Conservation (phyloP, 352 stramenopile genomes). For the Pythium aphanidermatum region DNA sequence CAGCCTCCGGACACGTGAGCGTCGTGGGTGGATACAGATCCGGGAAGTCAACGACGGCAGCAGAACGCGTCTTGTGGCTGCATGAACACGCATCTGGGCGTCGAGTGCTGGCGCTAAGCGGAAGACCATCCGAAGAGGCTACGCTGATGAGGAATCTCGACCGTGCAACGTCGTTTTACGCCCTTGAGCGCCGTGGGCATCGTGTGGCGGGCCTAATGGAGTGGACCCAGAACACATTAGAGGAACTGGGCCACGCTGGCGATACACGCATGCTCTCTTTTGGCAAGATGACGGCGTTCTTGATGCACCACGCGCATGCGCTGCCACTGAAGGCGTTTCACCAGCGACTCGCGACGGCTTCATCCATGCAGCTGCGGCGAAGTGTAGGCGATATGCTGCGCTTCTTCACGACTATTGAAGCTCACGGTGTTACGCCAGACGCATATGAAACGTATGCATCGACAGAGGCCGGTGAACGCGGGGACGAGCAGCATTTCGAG, state of each 20-base stretch:
- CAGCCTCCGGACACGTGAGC: neutral
- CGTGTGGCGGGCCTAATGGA: slow-evolving; percentile 43
- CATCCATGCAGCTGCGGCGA: slow-evolving; percentile 41
- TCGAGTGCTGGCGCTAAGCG: slow-evolving; percentile 17
- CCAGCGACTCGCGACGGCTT: slow-evolving; percentile 31
- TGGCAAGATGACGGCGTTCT: slow-evolving; percentile 37
- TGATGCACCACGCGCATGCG: slow-evolving; percentile 42
- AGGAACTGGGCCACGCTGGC: slow-evolving; percentile 44
- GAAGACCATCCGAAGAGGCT: neutral
- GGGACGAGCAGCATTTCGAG: slow-evolving; percentile 14
- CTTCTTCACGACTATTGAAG: slow-evolving; percentile 66
- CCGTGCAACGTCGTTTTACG: slow-evolving; percentile 33
- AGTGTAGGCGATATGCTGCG: slow-evolving; percentile 51
- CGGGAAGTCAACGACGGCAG: slow-evolving; percentile 16
- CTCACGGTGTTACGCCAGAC: slow-evolving; percentile 37
- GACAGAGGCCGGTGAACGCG: slow-evolving; percentile 2
- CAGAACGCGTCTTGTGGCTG: slow-evolving; percentile 17
- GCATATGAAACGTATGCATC: slow-evolving; percentile 31
- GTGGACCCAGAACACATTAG: slow-evolving; percentile 60
- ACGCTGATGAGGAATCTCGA: slow-evolving; percentile 9
- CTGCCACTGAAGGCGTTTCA: slow-evolving; percentile 35
- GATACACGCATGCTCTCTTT: slow-evolving; percentile 37
- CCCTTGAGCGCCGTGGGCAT: slow-evolving; percentile 65
- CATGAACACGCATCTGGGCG: slow-evolving; percentile 3
- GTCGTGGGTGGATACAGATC: slow-evolving; percentile 5